Percentiles rank a stretch among this genome's conserved stretches.
Conservation (phyloP, 768 basidiomycete genomes). For the Stropharia rugosoannulata region DNA sequence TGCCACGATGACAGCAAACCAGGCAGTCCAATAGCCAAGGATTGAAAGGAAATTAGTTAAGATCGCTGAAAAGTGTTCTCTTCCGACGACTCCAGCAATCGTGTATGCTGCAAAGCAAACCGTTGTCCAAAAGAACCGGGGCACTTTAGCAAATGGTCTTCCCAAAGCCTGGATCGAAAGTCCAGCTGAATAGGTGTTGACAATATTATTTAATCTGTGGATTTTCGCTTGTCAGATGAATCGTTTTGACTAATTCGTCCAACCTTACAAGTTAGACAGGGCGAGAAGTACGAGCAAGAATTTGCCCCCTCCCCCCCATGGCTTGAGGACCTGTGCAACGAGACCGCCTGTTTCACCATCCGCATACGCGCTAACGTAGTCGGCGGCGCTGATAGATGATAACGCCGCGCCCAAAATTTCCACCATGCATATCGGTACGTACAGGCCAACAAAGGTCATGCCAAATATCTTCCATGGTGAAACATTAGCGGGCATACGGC, state of each 20-base stretch:
- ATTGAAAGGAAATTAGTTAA: slow-evolving; percentile 16
- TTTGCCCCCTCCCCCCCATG: slow-evolving; percentile 38
- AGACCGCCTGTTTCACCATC: slow-evolving; percentile 43
- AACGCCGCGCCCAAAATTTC: slow-evolving; percentile 20
- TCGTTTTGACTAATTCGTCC: not conserved
- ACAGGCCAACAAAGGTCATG: slow-evolving; percentile 15
- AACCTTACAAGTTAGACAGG: slow-evolving; percentile 11
- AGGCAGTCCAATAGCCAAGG: slow-evolving; percentile 15
- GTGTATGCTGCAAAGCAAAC: slow-evolving; percentile 14
- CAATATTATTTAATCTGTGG: slow-evolving; percentile 14
- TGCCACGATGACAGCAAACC: slow-evolving; percentile 13
- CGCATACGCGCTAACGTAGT: slow-evolving; percentile 38
- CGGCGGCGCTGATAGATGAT: slow-evolving; percentile 39
- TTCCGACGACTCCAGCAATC: slow-evolving; percentile 13
- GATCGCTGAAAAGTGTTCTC: slow-evolving; percentile 13
- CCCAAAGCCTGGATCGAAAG: slow-evolving; percentile 15
- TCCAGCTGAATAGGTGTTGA: slow-evolving; percentile 15
- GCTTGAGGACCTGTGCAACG: slow-evolving; percentile 39
- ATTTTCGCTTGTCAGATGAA: not conserved
- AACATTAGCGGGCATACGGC: slow-evolving; percentile 10
- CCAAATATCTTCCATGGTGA: slow-evolving; percentile 14
- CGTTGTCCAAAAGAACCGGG: slow-evolving; percentile 17
- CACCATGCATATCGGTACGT: slow-evolving; percentile 15
- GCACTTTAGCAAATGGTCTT: slow-evolving; percentile 14
- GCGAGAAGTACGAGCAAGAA: slow-evolving; percentile 14